Base-by-base conservation (phyloP, 805 yeast genomes). In the Ogataea nonfermentans region DNA sequence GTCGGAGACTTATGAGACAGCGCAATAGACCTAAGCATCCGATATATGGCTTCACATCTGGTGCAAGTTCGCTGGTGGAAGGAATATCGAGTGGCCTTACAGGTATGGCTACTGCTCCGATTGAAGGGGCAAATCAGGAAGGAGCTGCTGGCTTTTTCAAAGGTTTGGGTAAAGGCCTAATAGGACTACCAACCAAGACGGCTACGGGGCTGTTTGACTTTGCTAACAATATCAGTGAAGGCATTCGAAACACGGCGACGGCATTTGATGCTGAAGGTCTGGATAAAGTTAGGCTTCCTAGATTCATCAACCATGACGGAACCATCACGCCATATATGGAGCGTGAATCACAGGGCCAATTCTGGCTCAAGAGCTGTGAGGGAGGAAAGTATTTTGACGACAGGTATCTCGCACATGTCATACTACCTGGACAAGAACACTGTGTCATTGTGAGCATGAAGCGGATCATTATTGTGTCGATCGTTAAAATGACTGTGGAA, bases 141-240 rank as follows among this genome's bases (percentile, higher is more conserved):
- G 99, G 99, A 4, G 79, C 98, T 0, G 68, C 80, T 3, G 99
- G 99, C 0, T 91, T 93, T 59, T 78, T 93, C 65, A 87, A 81
- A 57, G 99, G 99, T 1, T 57, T 93, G 3, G 99, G 99, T 4
- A 85, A 82, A 54, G 99, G 99, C 9, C 56, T 95, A n/a, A 78
- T 93, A 41, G 99, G 99, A 0, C 65, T 95, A 22, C 99, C 99
- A 0, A 90, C 99, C 0, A 93, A 93, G 67, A 87, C 98, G 0
- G 96, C 96, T 0, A 89, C 91, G 51, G 99, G 99, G 9, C 59
- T 93, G 16, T 81, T 93, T 49, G 99, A 93, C 58, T 70, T 95
- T 47, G 96, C 98, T 1, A 84, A 85, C 38, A 91, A 87, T 61
- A 81, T 93, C 25, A 81, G 95, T 65, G 97, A 90, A 58, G 98